phyloP scores from a whole-genome alignment of 2,329 filamentous ascomycete species.

The Penicillium sp. region DNA sequence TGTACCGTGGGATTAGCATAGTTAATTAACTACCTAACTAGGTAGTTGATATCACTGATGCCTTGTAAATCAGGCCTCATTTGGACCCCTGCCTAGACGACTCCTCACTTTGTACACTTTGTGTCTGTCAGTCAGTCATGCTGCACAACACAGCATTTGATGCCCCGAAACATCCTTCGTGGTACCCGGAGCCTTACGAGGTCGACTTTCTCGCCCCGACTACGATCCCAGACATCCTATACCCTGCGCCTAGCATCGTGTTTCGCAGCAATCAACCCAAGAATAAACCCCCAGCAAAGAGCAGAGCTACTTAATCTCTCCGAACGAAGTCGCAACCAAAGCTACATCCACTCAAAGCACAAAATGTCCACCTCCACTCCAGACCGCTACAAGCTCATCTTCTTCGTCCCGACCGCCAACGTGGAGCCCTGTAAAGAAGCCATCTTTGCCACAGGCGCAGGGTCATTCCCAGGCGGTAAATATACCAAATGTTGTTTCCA shows the following conservation, averaged over 20 bases:
- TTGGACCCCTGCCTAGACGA: neutral
- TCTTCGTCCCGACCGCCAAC: constrained; percentile 44
- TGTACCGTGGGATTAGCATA: too few species aligned
- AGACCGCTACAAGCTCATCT: constrained; percentile 46
- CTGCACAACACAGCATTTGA: neutral
- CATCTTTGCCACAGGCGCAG: constrained; percentile 44
- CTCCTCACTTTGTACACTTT: neutral
- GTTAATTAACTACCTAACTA: too few species aligned
- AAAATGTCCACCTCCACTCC: constrained; percentile 28
- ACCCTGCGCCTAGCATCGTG: neutral
- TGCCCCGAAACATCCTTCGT: neutral
- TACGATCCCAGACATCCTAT: neutral
- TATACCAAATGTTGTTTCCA: constrained; percentile 46
- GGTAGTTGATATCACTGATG: too few species aligned
- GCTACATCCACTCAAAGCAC: neutral
- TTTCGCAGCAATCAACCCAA: neutral
- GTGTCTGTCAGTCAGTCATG: neutral
- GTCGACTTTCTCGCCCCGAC: neutral
- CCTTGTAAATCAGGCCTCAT: too few species aligned
- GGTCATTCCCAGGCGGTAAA: constrained; percentile 42
- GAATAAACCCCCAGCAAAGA: neutral
- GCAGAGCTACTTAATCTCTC: neutral
- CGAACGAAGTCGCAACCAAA: neutral
- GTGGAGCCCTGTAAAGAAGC: constrained; percentile 44
- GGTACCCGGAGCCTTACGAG: neutral